phyloP scores from a whole-genome alignment of 768 basidiomycete species.

The Lentinula raphanica region DNA sequence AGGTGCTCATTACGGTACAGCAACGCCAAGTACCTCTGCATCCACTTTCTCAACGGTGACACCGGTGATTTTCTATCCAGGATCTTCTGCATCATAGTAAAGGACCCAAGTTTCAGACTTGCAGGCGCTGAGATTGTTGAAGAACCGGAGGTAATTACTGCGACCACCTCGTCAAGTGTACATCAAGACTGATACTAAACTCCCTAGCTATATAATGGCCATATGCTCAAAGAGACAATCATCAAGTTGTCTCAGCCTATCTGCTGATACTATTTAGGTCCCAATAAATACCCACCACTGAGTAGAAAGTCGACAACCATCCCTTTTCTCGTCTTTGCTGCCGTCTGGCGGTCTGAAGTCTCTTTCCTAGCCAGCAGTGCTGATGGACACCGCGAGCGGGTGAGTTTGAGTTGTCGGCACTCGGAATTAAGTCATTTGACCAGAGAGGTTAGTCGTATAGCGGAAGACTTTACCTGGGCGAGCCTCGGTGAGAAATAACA shows the following conservation, averaged over 20 bases:
- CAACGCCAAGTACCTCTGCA: no score
- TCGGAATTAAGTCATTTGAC: no score
- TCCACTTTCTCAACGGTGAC: no score
- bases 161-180: not conserved
- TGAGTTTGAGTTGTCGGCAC: not conserved
- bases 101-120: no score
- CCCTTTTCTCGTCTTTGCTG: not conserved
- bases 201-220: not conserved
- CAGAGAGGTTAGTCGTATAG: not conserved
- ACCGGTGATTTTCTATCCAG: no score
- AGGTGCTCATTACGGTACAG: no score
- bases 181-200: not conserved
- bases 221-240: not conserved
- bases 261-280: not conserved
- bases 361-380: not conserved
- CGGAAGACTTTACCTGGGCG: not conserved
- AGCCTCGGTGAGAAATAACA: not conserved
- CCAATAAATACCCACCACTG: constrained; percentile 1
- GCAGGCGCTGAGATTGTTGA: not conserved
- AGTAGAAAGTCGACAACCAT: not conserved
- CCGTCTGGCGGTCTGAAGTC: not conserved
- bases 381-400: constrained; percentile 2
- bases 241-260: not conserved
- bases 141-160: not conserved
- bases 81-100: no score